Percentiles rank a stretch among this genome's conserved stretches.
phyloP scores from a whole-genome alignment of 306 rosid species.

The Psophocarpus tetragonolobus region DNA sequence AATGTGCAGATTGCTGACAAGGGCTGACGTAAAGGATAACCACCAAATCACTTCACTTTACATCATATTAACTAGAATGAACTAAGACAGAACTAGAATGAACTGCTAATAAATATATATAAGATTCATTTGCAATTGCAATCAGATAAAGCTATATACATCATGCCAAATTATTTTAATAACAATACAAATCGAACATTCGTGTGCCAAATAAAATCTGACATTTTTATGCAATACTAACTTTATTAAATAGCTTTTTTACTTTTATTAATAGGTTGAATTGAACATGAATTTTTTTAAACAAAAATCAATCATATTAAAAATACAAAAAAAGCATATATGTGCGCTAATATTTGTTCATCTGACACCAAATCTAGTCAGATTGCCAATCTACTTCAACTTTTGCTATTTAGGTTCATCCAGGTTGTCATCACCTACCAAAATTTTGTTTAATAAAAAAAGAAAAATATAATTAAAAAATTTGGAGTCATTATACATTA shows the following conservation, averaged over 20 bases:
- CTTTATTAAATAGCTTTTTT: background rate
- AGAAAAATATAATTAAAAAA: background rate
- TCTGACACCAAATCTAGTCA: background rate
- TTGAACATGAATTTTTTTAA: background rate
- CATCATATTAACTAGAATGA: background rate
- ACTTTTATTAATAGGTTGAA: background rate
- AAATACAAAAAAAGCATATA: background rate
- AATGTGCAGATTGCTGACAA: background rate
- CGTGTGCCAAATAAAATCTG: too few species aligned
- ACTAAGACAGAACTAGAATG: background rate
- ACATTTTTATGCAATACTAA: background rate
- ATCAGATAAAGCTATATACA: background rate
- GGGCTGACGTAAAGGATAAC: conserved; percentile 29
- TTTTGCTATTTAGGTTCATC: background rate
- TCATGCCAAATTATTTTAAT: background rate
- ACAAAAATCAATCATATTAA: background rate
- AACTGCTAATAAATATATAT: background rate
- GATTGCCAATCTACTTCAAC: background rate
- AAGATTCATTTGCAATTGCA: background rate
- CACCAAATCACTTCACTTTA: conserved; percentile 24
- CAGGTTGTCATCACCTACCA: background rate
- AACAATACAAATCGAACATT: background rate
- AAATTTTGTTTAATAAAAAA: background rate
- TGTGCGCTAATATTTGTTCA: background rate
- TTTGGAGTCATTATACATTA: background rate